Conservation (phyloP, 1,139 yeast species). For the Candida freyschussii region DNA sequence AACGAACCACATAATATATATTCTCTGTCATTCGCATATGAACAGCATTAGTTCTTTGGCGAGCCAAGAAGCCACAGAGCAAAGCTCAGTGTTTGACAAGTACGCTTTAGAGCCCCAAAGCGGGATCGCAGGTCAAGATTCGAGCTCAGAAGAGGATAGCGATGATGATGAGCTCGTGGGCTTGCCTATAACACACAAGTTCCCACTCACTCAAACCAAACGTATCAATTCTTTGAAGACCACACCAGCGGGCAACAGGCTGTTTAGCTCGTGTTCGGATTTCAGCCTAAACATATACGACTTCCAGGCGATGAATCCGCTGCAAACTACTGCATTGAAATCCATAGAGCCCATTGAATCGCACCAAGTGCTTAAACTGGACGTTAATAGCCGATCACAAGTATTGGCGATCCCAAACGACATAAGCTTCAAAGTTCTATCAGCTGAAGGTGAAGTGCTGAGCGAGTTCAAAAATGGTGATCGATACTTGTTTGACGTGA, state of each 20-base stretch:
- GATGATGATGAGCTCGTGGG: conserved; percentile 15
- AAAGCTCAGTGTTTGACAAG: too few species aligned
- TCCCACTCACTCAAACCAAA: conserved; percentile 7
- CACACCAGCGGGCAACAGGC: conserved; percentile 8
- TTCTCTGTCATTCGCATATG: too few species aligned
- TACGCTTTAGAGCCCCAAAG: too few species aligned
- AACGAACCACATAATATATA: too few species aligned
- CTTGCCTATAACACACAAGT: conserved; percentile 22
- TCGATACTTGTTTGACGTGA: conserved; percentile 23
- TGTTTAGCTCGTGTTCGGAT: conserved; percentile 8
- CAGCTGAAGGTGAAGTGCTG: conserved; percentile 11
- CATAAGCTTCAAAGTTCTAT: conserved; percentile 15
- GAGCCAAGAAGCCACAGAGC: too few species aligned
- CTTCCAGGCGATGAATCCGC: conserved; percentile 15
- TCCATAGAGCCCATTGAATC: conserved; percentile 14
- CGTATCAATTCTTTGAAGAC: conserved; percentile 8
- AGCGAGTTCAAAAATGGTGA: conserved; percentile 22
- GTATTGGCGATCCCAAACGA: conserved; percentile 9
- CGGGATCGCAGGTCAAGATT: too few species aligned
- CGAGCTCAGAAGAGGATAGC: conserved; percentile 6
- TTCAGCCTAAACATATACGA: conserved; percentile 11
- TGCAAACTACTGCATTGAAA: conserved; percentile 6
- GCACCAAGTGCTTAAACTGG: conserved; percentile 8
- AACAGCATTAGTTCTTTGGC: too few species aligned
- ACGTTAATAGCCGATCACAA: conserved; percentile 4